Evolutionary conservation across 331 rosid species (phyloP), one percentile per base, ranked within the genome.

Genomic region (Arachis monticola): DNA sequence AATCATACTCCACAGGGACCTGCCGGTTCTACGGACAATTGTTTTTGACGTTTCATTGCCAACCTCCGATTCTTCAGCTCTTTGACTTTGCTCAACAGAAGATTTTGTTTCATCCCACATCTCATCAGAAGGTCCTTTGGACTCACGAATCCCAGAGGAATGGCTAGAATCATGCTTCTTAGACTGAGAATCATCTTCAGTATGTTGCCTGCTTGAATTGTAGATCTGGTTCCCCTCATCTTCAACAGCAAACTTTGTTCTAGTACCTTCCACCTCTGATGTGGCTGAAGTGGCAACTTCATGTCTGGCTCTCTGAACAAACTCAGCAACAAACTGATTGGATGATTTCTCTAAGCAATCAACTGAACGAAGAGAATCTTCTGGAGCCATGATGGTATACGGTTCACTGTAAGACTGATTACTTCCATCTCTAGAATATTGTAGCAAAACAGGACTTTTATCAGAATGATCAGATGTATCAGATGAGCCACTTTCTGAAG

Each of bases 81-180:
- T 65, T 8, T 73, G 75, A 73, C 48, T 80, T 75, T 80, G 85
- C 69, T 58, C 75, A 58, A 75, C 70, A 77, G 90, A 82, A 17
- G 88, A 76, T 62, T 80, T 87, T 2, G 67, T 60, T 44, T 87
- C 96, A 84, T 83, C 85, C 97, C 96, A 92, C 83, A 89, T 88
- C 75, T 88, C 98, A 77, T 79, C 90, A 61, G 92, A 78, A 61
- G 93, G 96, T 13, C 93, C 98, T 82, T 92, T 87, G 70, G 87
- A 45, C 80, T 93, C 87, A 67, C 88, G 85, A 83, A 82, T 70
- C 76, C 87, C 87, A 65, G 91, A 82, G 40, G 93, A 87, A 74
- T 1, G 69, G 78, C 75, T 80, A 8, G 85, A 80, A 44, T 56
- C 87, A 5, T 14, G 82, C 75, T 70, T 82, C 82, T 82, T 87